phyloP scores from a whole-genome alignment of 139 green algal species.

The Micractinium sp. region DNA sequence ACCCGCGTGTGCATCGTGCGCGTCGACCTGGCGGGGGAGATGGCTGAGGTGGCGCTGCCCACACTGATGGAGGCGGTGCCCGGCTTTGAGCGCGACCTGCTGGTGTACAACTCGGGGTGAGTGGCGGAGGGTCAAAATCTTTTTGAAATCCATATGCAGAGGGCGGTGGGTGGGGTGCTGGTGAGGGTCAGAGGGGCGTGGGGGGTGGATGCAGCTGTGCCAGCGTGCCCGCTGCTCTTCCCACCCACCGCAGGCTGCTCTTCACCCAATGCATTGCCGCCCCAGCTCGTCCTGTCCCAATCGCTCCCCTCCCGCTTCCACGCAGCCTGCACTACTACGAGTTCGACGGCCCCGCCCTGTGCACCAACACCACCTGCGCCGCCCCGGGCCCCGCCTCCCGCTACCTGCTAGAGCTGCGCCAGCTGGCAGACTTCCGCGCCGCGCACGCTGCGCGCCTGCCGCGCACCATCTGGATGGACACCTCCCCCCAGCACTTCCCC shows the following conservation, averaged over 20 bases:
- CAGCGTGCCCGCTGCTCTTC: too few species aligned
- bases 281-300: too few species aligned
- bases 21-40: not conserved
- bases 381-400: not conserved
- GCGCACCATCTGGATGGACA: constrained; percentile 26
- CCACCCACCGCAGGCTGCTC: too few species aligned
- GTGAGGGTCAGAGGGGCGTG: too few species aligned
- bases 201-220: not conserved
- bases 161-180: not conserved
- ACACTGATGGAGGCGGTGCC: constrained; percentile 1
- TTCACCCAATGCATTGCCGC: too few species aligned
- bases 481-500: constrained; percentile 24
- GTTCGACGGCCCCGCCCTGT: not conserved
- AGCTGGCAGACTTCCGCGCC: not conserved
- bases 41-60: not conserved
- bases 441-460: not conserved
- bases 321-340: constrained; percentile 5
- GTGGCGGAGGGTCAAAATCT: not conserved
- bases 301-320: not conserved
- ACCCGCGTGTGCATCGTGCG: constrained; percentile 26
- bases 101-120: constrained; percentile 28
- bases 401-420: not conserved
- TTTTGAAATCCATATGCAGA: not conserved
- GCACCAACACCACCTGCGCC: not conserved
- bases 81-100: not conserved